Base-by-base conservation (phyloP, 441 rosid species). In the Croton laevigatus region DNA sequence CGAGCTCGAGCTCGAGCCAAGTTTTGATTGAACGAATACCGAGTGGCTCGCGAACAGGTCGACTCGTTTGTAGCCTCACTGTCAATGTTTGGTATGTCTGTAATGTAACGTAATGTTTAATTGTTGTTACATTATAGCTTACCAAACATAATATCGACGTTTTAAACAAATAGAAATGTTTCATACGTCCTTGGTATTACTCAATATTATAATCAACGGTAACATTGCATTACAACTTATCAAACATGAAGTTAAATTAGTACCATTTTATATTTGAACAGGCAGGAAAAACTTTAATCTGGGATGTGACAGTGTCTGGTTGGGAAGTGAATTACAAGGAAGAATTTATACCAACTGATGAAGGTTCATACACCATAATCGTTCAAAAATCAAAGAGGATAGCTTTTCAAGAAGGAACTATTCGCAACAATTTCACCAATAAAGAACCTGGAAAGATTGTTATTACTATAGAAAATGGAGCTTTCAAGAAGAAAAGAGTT, bases 251-350 rank as follows among this genome's bases (percentile, higher is more conserved):
- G 11, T 51, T 13, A 8, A 32, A 37, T n/a, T 3, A 10, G 2
- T 9, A 45, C 49, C 55, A 16, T n/a, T 51, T 51, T 51, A 4
- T 17, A n/a, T n/a, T 8, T 38, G 23, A 22, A 27, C 81, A 85
- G 86, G 78, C 23, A 2, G 90, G 87, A 54, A 71, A 16, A 38
- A 71, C 81, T 8, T 6, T 83, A 54, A 34, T 77, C 4, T 87
- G 91, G 91, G 91, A 85, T 62, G 19, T 87, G 59, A 73, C 75
- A 0, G 91, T 87, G 13, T 62, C 78, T 65, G 87, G 86, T 4
- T 84, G 91, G 91, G 88, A 87, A 65, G 87, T 84, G 75, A 79
- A 69, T 65, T 87, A 87, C 81, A 84, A 71, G 75, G 91, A 87
- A 65, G 91, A 87, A 54, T 87, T 87, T 38, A 78, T 84, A 10